Evolutionary conservation across 441 rosid genomes (phyloP).

Genomic region (Metrosideros polymorpha): DNA sequence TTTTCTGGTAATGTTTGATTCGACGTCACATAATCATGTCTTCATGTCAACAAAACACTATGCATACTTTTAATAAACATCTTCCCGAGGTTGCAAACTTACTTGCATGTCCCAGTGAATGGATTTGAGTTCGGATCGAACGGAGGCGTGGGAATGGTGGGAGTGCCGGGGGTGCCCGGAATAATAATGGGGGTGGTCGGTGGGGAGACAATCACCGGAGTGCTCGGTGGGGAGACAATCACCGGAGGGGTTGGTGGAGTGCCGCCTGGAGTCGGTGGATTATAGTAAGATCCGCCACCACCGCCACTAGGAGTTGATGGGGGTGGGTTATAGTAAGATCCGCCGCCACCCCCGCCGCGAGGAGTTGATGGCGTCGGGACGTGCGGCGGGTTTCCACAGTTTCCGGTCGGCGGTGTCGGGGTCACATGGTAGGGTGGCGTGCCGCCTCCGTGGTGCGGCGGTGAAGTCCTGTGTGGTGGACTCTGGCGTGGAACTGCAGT

Average conservation of each 20-base stretch:
- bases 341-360: neutral
- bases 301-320: neutral
- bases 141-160: neutral
- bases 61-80: neutral
- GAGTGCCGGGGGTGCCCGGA: neutral
- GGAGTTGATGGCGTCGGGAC: neutral
- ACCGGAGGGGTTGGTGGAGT: neutral
- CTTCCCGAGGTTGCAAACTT: neutral
- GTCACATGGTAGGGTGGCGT: neutral
- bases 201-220: neutral
- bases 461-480: neutral
- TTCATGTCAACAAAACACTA: neutral
- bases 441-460: neutral
- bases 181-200: neutral
- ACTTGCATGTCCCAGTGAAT: neutral
- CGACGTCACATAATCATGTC: neutral
- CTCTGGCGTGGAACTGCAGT: neutral
- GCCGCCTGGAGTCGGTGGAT: neutral
- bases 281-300: neutral
- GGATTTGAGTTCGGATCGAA: neutral
- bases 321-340: neutral
- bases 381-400: neutral
- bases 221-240: neutral
- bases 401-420: neutral
- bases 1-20: neutral